Base-by-base conservation (phyloP, 2,329 filamentous ascomycete species). In the Orbilia ellipsospora region DNA sequence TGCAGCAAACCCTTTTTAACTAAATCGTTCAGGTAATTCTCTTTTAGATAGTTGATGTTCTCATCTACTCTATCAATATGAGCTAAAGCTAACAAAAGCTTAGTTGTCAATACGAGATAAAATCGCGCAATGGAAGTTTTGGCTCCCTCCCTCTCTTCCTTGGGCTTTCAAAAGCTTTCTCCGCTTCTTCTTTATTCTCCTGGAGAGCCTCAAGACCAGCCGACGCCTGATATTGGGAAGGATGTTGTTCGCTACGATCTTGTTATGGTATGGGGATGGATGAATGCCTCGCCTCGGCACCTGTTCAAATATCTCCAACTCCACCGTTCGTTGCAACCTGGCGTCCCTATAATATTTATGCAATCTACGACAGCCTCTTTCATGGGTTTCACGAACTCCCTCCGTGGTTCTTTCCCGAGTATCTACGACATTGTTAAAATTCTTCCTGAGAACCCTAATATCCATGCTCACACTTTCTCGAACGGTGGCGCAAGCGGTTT, bases 231-330 rank as follows among this genome's bases (percentile, higher is more conserved):
- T 12, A 4, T 12, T 1, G 57, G 7, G 4, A 10, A 40, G 2
- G 63, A 68, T 64, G 52, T 40, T 5, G 10, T 16, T 18, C 42
- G 28, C 26, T 69, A 75, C 54, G 72, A 75, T 18, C 59, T 75
- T 18, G 59, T 75, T 26, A 69, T 75, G 54, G 42, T 75, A 20
- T 75, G 64, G 64, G 72, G 72, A 4, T 75, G 72, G 72, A 64
- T 75, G 72, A 65, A 75, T 23, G 72, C 59, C 0, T 26, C 59
- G 15, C 72, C 72, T 20, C 64, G 72, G 36, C 72, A 75, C 69
- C 48, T 75, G 7, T 16, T 75, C 44, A 75, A 75, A 20, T 75
- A 69, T 26, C 44, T 75, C 12, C 64, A 75, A 26, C 61, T 75
- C 18, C 72, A 75, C 36, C 72, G 72, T 31, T 54, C 52, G 8